Evolutionary conservation across 2,329 filamentous ascomycete genomes (phyloP).

Genomic region (Daldinia sp.): DNA sequence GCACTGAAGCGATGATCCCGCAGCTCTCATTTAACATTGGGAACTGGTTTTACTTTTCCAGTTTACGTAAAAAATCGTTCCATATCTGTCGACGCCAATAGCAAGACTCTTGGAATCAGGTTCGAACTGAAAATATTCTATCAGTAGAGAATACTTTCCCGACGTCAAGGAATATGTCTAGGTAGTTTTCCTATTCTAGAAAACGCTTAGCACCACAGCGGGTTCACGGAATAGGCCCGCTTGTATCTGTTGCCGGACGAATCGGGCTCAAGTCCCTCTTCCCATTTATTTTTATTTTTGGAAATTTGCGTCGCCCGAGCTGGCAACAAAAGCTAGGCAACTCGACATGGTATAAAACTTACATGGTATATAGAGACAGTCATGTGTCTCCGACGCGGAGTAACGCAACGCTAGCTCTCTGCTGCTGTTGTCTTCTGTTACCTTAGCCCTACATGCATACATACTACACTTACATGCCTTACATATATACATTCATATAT

Average conservation of each 20-base stretch:
- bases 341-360: not conserved
- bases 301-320: slow-evolving; percentile 4
- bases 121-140: not conserved
- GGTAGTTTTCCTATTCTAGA: not conserved
- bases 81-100: not conserved
- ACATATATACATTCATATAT: slow-evolving; percentile 12
- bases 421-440: not conserved
- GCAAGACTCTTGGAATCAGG: not conserved
- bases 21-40: slow-evolving; percentile 5
- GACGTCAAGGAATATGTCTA: not conserved
- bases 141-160: not conserved
- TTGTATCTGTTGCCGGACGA: not conserved
- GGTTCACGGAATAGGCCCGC: slow-evolving; percentile 1
- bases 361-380: slow-evolving; percentile 12
- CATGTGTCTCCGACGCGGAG: slow-evolving; percentile 19
- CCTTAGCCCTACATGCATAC: slow-evolving; percentile 1
- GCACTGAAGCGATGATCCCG: not conserved
- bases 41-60: not conserved
- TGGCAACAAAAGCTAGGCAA: slow-evolving; percentile 2
- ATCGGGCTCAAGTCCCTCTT: slow-evolving; percentile 10
- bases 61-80: slow-evolving; percentile 5
- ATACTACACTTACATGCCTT: not conserved
- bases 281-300: slow-evolving; percentile 10
- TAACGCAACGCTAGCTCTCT: slow-evolving; percentile 5
- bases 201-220: not conserved